Evolutionary conservation across 768 basidiomycete genomes (phyloP).

Genomic region (Pleurotus giganteus): DNA sequence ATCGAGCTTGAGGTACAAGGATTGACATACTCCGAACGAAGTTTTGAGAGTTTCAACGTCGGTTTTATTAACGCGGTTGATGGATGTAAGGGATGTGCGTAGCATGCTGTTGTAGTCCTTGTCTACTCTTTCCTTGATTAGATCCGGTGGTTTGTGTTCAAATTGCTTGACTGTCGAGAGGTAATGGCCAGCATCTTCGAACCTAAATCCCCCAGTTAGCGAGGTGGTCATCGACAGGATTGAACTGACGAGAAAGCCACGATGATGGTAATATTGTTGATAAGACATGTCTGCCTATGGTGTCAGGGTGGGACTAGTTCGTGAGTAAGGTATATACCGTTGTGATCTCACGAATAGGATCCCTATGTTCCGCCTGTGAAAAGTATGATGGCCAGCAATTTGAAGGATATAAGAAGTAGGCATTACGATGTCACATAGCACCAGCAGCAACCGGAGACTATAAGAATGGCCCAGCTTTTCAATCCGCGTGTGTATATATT

Average conservation of each 20-base stretch:
- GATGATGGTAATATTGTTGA: slow-evolving; percentile 91
- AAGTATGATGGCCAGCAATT: neutral
- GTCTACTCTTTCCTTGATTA: slow-evolving; percentile 93
- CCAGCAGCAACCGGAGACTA: slow-evolving; percentile 79
- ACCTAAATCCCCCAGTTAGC: slow-evolving; percentile 37
- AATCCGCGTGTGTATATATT: slow-evolving; percentile 92
- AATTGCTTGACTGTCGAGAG: slow-evolving; percentile 89
- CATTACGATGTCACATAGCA: slow-evolving; percentile 90
- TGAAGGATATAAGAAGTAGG: neutral
- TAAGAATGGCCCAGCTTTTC: slow-evolving; percentile 82
- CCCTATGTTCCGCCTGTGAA: slow-evolving; percentile 81
- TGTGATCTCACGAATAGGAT: slow-evolving; percentile 88
- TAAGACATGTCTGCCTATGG: slow-evolving; percentile 63
- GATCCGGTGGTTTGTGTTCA: slow-evolving; percentile 88
- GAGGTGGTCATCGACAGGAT: neutral
- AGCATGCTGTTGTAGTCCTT: slow-evolving; percentile 84
- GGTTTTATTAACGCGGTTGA: slow-evolving; percentile 95
- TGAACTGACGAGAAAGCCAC: slow-evolving; percentile 78
- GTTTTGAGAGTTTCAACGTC: slow-evolving; percentile 91
- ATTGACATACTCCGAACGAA: slow-evolving; percentile 78
- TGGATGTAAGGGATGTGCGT: slow-evolving; percentile 79
- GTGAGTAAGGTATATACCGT: slow-evolving; percentile 46
- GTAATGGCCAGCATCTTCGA: slow-evolving; percentile 91
- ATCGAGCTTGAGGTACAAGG: neutral
- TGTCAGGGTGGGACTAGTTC: slow-evolving; percentile 7